Evolutionary conservation across 805 yeast species (phyloP).

Genomic region (Pichia ethanolica): DNA sequence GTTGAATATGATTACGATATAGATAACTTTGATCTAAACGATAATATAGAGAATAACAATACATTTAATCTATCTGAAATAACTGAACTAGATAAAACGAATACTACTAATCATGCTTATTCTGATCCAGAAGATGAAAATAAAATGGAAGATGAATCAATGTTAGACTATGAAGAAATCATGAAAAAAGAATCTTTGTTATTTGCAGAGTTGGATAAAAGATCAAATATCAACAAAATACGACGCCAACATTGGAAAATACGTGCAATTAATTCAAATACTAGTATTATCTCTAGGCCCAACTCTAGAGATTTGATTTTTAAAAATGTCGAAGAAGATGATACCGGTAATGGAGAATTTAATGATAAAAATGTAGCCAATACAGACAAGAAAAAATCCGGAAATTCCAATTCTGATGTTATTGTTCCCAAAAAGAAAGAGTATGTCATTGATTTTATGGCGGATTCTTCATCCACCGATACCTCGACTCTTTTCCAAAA

Average conservation of each 20-base stretch:
- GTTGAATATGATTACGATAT: conserved; percentile 7
- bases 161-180: neutral
- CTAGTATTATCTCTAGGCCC: neutral
- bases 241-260: conserved; percentile 8
- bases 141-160: neutral
- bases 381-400: too few relatives aligned
- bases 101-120: neutral
- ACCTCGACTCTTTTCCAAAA: conserved; percentile 22
- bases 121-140: neutral
- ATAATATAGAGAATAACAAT: neutral
- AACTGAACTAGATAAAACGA: neutral
- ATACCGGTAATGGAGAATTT: neutral
- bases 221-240: neutral
- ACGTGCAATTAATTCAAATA: conserved; percentile 3
- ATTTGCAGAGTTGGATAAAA: conserved; percentile 4
- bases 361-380: too few relatives aligned
- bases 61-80: conserved; percentile 2
- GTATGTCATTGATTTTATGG: conserved; percentile 16
- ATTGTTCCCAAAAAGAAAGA: neutral
- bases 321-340: neutral
- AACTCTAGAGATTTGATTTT: neutral
- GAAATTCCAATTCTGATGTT: too few relatives aligned
- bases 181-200: neutral
- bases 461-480: conserved; percentile 12
- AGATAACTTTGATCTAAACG: conserved; percentile 6